Conservation (phyloP, 306 rosid genomes). For the Dryas drummondii region DNA sequence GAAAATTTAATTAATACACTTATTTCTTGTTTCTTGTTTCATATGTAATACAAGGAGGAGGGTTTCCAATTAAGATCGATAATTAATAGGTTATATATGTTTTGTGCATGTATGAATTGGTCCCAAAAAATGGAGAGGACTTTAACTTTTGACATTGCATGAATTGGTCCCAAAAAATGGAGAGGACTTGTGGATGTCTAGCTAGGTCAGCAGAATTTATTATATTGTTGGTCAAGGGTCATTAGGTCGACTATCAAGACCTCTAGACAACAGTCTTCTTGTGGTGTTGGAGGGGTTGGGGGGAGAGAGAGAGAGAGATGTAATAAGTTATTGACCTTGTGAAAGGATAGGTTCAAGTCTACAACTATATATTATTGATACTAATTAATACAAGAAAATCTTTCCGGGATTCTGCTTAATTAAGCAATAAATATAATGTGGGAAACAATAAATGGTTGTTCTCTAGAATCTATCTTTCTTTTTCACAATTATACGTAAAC, state of each 20-base stretch:
- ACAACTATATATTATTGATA: not conserved
- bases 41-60: no score
- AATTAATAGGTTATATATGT: no score
- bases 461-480: slow-evolving; percentile 5
- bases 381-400: slow-evolving; percentile 27
- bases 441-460: slow-evolving; percentile 31
- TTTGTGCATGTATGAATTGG: not conserved
- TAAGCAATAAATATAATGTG: slow-evolving; percentile 10
- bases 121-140: not conserved
- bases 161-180: slow-evolving; percentile 5
- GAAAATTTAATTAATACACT: no score
- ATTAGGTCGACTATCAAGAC: slow-evolving; percentile 33
- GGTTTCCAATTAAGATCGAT: no score
- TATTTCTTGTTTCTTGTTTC: no score
- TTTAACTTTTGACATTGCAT: not conserved
- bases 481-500: not conserved
- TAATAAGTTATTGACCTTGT: slow-evolving; percentile 11
- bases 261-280: slow-evolving; percentile 18
- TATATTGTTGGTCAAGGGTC: slow-evolving; percentile 34
- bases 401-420: slow-evolving; percentile 22
- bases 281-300: not conserved
- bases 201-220: not conserved
- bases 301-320: slow-evolving; percentile 9
- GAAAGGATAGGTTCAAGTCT: slow-evolving; percentile 22
- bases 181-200: slow-evolving; percentile 19